Evolutionary conservation across 1,284 basidiomycete genomes (phyloP), one percentile per base, ranked within the genome.

Genomic region (Ceratobasidium sp.): DNA sequence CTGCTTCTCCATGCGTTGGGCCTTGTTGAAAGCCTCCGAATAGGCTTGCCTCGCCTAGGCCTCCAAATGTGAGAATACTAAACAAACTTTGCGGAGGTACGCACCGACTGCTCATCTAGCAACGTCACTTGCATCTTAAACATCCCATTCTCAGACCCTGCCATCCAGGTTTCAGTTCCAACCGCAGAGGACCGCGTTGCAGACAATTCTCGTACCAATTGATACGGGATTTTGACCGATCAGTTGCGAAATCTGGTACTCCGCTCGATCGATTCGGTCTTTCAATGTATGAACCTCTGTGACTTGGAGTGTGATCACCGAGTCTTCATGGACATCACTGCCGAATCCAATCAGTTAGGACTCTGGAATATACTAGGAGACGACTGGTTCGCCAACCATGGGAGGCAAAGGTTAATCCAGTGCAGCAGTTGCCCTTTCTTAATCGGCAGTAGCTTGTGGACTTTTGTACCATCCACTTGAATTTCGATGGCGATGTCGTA

Each of bases 391-490:
- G 8, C 63, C 24, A 5, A 68, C 51, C 65, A 54, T 11, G 13
- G 16, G 43, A 41, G 19, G 14, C 5, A 41, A 9, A 43, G 13
- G 14, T 19, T 9, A 14, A 1, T 41, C 65, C 51, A 68, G 4
- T 8, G 6, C 49, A 68, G 22, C 31, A 27, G 5, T 2, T 39
- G 14, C 5, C 49, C 65, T 24, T 54, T 31, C 49, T 54, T 68
- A 19, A 68, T n/a, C 7, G 34, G 49, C 6, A 51, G 65, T 24
- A 68, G 65, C n/a, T 53, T 27, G 29, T 56, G 39, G 14, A 27
- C 51, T 31, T 27, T 22, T 0, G 14, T 24, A 9, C 51, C 65
- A n/a, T 68, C 65, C 1, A 41, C n/a, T 2, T 51, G 22, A 16
- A 68, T 16, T 39, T 68, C 49, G n/a, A 56, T 2, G 14, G 2